phyloP scores from a whole-genome alignment of 2,329 filamentous ascomycete genomes.

The Aureobasidium sp. region DNA sequence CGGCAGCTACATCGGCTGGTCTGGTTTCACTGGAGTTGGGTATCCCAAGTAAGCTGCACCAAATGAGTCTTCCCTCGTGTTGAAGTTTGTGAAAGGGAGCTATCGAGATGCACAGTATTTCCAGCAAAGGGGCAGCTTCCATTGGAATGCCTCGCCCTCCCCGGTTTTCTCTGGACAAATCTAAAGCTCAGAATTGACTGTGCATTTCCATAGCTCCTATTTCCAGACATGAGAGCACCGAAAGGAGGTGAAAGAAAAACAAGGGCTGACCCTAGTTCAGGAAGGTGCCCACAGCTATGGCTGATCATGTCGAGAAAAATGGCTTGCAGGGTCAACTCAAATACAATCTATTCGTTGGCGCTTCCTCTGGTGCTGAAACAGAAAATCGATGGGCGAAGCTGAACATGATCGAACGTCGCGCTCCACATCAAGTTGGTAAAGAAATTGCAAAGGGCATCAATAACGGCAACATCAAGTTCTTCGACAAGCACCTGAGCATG shows the following conservation, averaged over 20 bases:
- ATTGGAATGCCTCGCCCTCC: not conserved
- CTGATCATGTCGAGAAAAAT: conserved; percentile 85
- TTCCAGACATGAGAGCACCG: not conserved
- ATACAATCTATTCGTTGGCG: conserved; percentile 82
- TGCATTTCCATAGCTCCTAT: not conserved
- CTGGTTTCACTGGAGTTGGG: conserved; percentile 81
- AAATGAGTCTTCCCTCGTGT: not conserved
- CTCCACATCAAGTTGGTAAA: conserved; percentile 85
- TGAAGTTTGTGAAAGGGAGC: not conserved
- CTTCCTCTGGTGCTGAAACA: conserved; percentile 82
- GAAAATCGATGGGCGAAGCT: conserved; percentile 85
- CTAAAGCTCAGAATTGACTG: not conserved
- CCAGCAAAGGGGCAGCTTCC: not conserved
- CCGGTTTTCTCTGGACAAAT: not conserved
- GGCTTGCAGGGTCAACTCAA: conserved; percentile 74
- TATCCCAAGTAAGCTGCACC: conserved; percentile 64
- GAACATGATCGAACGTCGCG: conserved; percentile 82
- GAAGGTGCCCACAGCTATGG: conserved; percentile 75
- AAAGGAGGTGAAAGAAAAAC: not conserved
- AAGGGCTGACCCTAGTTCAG: conserved; percentile 37
- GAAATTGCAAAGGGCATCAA: conserved; percentile 87
- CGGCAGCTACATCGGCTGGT: conserved; percentile 84
- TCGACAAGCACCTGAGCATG: conserved; percentile 91
- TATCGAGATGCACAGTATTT: not conserved
- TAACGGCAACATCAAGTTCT: conserved; percentile 80